phyloP scores from a whole-genome alignment of 2,329 filamentous ascomycete genomes.

The Allantophomopsis cytisporea region DNA sequence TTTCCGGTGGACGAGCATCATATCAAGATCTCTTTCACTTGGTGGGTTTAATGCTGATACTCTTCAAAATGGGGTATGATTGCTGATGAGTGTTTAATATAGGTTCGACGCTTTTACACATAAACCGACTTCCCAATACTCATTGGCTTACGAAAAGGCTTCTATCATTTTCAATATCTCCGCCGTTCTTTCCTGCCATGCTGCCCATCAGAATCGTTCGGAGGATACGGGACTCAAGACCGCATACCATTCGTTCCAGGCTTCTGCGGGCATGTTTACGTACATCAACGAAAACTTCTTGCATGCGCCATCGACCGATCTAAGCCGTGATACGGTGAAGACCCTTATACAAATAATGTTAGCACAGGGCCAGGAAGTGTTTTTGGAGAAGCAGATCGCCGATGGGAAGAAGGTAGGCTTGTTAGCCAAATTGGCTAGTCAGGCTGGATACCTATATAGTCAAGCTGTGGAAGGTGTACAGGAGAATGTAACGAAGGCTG shows the following conservation, averaged over 20 bases:
- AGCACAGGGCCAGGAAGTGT: constrained; percentile 93
- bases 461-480: constrained; percentile 85
- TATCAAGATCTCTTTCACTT: constrained; percentile 98
- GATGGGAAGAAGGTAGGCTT: constrained; percentile 89
- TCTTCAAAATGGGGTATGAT: no score
- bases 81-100: constrained; percentile 1
- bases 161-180: constrained; percentile 99
- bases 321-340: constrained; percentile 92
- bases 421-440: constrained; percentile 83
- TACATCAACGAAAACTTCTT: constrained; percentile 99
- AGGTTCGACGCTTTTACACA: constrained; percentile 99
- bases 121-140: constrained; percentile 94
- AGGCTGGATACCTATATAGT: constrained; percentile 75
- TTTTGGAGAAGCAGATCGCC: constrained; percentile 87
- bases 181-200: constrained; percentile 90
- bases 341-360: constrained; percentile 86
- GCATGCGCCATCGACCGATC: constrained; percentile 89
- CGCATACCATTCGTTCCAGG: constrained; percentile 96
- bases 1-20: constrained; percentile 98
- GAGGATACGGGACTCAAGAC: constrained; percentile 92
- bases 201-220: constrained; percentile 79
- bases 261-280: constrained; percentile 97
- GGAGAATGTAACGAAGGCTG: constrained; percentile 78
- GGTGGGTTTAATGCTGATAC: constrained; percentile 36
- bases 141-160: constrained; percentile 92